These are phyloP conservation scores for Tolypocladium guangdongense DNA, from an alignment of 2,329 filamentous ascomycete genomes.

Conservation along the genomic window DNA sequence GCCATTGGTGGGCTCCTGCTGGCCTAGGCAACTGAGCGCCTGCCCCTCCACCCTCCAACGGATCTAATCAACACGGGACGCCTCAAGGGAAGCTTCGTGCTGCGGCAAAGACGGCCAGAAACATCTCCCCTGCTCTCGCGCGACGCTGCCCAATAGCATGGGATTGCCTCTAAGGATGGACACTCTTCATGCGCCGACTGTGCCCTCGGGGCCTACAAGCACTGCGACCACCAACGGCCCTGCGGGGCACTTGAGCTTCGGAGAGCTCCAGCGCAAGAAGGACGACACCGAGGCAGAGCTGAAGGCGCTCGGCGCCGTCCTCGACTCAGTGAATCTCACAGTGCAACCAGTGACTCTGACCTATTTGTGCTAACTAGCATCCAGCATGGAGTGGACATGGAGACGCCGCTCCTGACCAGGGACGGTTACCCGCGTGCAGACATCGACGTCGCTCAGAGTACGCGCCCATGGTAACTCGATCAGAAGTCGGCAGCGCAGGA, in stretches of 20 bases:
- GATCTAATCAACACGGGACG: too few relatives aligned
- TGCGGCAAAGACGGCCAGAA: neutral
- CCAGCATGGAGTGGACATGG: constrained; percentile 89
- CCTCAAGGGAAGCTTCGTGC: neutral
- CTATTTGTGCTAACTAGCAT: constrained; percentile 9
- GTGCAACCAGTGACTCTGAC: too few relatives aligned
- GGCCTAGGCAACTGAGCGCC: neutral
- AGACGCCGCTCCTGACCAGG: constrained; percentile 71
- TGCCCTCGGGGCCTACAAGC: constrained; percentile 65
- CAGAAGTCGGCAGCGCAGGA: too few relatives aligned
- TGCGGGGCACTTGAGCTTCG: constrained; percentile 55
- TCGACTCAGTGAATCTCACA: constrained; percentile 62
- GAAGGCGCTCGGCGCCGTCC: constrained; percentile 68
- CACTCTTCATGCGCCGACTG: constrained; percentile 46
- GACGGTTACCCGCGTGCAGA: constrained; percentile 91
- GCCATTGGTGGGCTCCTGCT: neutral
- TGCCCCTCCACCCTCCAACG: neutral
- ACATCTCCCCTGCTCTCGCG: neutral
- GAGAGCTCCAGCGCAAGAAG: constrained; percentile 75
- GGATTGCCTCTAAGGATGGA: constrained; percentile 29
- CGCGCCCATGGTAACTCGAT: constrained; percentile 9
- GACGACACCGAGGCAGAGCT: constrained; percentile 78
- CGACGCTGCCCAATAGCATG: constrained; percentile 2
- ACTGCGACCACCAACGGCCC: constrained; percentile 49
- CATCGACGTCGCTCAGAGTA: constrained; percentile 91